Conservation (phyloP, 1,284 basidiomycete genomes). For the Malassezia restricta region DNA sequence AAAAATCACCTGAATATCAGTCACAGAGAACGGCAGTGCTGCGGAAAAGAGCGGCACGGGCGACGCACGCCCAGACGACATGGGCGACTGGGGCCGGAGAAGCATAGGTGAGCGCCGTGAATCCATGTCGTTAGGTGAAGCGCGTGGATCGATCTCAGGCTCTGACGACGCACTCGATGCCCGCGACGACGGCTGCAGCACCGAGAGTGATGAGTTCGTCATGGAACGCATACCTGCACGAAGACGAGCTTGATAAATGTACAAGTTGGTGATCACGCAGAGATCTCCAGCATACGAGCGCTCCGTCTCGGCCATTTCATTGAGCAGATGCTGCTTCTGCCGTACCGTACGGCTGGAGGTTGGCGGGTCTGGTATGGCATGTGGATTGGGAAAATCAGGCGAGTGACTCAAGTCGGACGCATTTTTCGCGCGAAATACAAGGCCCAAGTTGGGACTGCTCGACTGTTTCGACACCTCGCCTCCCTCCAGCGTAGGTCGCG, state of each 20-base stretch:
- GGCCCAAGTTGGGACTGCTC: too few species aligned
- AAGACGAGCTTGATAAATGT: slow-evolving; percentile 48
- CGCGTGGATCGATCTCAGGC: background rate
- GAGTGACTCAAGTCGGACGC: background rate
- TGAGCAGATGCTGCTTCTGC: slow-evolving; percentile 69
- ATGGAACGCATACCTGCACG: slow-evolving; percentile 28
- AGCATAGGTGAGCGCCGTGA: background rate
- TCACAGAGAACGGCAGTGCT: slow-evolving; percentile 52
- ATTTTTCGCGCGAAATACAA: too few species aligned
- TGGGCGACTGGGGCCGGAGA: background rate
- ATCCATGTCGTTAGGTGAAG: background rate
- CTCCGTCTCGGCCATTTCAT: slow-evolving; percentile 60
- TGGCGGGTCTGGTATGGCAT: background rate
- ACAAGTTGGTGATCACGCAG: slow-evolving; percentile 68
- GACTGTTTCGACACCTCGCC: too few species aligned
- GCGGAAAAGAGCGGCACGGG: background rate
- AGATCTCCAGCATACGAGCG: slow-evolving; percentile 77
- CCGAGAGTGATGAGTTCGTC: background rate
- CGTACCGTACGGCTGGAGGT: slow-evolving; percentile 47
- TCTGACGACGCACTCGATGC: slow-evolving; percentile 1
- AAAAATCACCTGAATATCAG: slow-evolving; percentile 65
- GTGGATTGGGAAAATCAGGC: slow-evolving; percentile 8
- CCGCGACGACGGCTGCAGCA: background rate
- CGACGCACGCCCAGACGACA: background rate
- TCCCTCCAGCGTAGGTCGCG: too few species aligned